phyloP scores from a whole-genome alignment of 129 eudicot genomes.

The Centella asiatica region DNA sequence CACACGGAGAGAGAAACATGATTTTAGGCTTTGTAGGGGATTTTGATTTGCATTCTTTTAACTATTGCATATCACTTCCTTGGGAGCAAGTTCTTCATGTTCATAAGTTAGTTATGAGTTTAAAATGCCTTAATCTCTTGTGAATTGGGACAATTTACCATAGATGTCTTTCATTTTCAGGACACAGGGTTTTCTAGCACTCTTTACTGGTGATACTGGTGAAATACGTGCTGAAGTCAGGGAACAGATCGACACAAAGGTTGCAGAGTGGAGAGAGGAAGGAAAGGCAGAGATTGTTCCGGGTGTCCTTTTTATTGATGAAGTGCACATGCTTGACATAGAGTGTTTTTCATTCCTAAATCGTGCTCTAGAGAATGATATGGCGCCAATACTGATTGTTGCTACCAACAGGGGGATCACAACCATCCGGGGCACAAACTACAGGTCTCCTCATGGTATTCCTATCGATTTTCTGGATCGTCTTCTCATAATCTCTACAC shows the following conservation, averaged over 20 bases:
- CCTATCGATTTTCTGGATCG: constrained; percentile 86
- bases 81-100: neutral
- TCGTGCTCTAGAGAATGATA: constrained; percentile 83
- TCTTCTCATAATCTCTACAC: constrained; percentile 71
- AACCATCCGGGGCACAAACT: constrained; percentile 78
- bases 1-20: no score
- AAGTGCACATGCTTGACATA: constrained; percentile 89
- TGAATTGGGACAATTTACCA: no score
- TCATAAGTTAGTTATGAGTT: neutral
- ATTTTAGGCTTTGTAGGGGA: no score
- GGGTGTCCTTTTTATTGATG: constrained; percentile 85
- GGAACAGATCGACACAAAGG: constrained; percentile 90
- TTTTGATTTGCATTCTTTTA: no score
- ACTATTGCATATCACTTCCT: no score
- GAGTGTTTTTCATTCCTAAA: constrained; percentile 88
- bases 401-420: constrained; percentile 93
- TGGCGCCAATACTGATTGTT: constrained; percentile 87
- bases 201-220: constrained; percentile 89
- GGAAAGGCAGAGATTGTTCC: constrained; percentile 93
- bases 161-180: constrained; percentile 23
- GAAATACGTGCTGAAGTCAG: constrained; percentile 90
- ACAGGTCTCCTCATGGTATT: constrained; percentile 89
- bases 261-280: constrained; percentile 96
- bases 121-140: neutral
- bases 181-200: constrained; percentile 87